These are phyloP conservation scores for maize (Zea mays) DNA, from an alignment of 176 grass and related monocot species.

Conservation along the genomic window Zm-B73-REFERENCE-NAM-5.0 NC_050101.1:91796501-91797000, in stretches of 20 bases:
- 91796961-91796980: conserved; percentile 86
- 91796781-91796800: conserved; percentile 97
- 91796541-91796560: conserved; percentile 78
- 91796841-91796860: background rate
- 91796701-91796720: conserved; percentile 82
- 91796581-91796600: background rate
- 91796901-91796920: conserved; percentile 67
- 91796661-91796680: conserved; percentile 67
- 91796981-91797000: conserved; percentile 70
- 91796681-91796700: conserved; percentile 67
- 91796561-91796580: conserved; percentile 65
- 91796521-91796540: conserved; percentile 94
- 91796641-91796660: background rate
- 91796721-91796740: conserved; percentile 80
- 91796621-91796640: background rate
- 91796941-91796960: conserved; percentile 90
- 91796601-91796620: background rate
- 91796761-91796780: conserved; percentile 84
- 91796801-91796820: conserved; percentile 58
- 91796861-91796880: background rate
- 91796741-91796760: conserved; percentile 65
- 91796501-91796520: conserved; percentile 88
- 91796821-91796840: background rate
- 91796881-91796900: background rate
- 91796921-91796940: conserved; percentile 96